Conservation (phyloP, 495 filamentous ascomycete species). For the Penicillium salamii region DNA sequence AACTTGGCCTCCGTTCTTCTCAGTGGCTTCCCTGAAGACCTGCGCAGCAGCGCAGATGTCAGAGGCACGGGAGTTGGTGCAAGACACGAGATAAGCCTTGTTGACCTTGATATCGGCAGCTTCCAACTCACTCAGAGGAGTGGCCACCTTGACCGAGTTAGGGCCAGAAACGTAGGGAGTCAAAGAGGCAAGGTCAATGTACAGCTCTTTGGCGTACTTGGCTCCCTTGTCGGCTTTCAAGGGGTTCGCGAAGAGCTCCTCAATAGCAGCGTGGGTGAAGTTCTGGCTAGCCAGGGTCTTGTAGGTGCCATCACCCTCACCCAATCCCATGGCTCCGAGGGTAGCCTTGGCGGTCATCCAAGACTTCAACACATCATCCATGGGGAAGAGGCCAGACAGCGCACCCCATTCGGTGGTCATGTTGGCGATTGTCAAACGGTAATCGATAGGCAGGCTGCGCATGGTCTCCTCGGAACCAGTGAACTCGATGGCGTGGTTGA, state of each 20-base stretch:
- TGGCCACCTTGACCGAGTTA: conserved; percentile 84
- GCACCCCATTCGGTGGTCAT: conserved; percentile 98
- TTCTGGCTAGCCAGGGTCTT: conserved; percentile 42
- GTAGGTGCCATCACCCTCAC: conserved; percentile 27
- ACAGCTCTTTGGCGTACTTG: conserved; percentile 78
- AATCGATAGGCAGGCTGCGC: conserved; percentile 68
- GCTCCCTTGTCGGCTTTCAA: conserved; percentile 73
- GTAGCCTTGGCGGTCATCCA: conserved; percentile 82
- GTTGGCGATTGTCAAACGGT: conserved; percentile 82
- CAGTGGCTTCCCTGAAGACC: conserved; percentile 78
- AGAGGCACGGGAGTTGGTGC: conserved; percentile 82
- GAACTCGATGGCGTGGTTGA: conserved; percentile 94
- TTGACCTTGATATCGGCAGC: conserved; percentile 69
- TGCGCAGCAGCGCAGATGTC: conserved; percentile 80
- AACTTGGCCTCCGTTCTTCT: conserved; percentile 49
- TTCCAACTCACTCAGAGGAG: conserved; percentile 73
- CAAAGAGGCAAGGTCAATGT: conserved; percentile 74
- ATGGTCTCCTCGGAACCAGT: conserved; percentile 77
- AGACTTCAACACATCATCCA: conserved; percentile 66
- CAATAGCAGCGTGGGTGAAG: conserved; percentile 68
- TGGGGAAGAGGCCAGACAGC: conserved; percentile 76
- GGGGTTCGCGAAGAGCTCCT: conserved; percentile 65
- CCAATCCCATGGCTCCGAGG: conserved; percentile 53
- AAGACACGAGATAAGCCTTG: conserved; percentile 87
- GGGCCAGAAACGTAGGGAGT: conserved; percentile 87